Evolutionary conservation across 768 basidiomycete genomes (phyloP).

Genomic region (Leccinum broughii): DNA sequence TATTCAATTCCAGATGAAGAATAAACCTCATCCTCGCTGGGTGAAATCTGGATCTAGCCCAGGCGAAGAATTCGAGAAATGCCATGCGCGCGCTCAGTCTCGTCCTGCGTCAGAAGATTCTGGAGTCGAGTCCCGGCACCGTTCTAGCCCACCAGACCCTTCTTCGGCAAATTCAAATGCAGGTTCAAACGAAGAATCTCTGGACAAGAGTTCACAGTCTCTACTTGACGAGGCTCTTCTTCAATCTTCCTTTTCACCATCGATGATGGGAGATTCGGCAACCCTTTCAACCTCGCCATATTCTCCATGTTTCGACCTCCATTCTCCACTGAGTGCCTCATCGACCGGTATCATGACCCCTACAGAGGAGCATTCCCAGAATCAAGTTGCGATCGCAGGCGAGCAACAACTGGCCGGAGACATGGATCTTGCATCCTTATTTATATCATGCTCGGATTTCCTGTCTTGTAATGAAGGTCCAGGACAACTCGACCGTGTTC

Average conservation of each 20-base stretch:
- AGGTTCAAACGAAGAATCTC: conserved; percentile 8
- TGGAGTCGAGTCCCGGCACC: conserved; percentile 3
- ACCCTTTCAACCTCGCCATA: conserved; percentile 11
- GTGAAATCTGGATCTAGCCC: conserved; percentile 29
- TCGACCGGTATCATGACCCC: conserved; percentile 44
- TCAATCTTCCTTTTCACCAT: conserved; percentile 32
- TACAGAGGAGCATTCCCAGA: conserved; percentile 42
- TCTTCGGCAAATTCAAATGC: conserved; percentile 3
- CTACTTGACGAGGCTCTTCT: conserved; percentile 16
- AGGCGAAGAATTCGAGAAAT: conserved; percentile 29
- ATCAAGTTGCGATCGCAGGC: conserved; percentile 30
- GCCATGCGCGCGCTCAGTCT: conserved; percentile 23
- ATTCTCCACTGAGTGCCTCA: conserved; percentile 30
- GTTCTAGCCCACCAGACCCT: conserved; percentile 4
- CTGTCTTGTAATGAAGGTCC: conserved; percentile 16
- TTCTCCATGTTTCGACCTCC: conserved; percentile 20
- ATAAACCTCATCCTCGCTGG: conserved; percentile 73
- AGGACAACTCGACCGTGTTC: conserved; percentile 11
- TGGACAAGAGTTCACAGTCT: conserved; percentile 1
- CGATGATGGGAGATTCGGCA: conserved; percentile 33
- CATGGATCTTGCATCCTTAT: conserved; percentile 44
- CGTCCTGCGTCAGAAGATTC: conserved; percentile 18
- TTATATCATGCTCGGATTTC: conserved; percentile 36
- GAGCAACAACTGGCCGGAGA: conserved; percentile 34
- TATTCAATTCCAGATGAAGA: conserved; percentile 52